phyloP scores from a whole-genome alignment of 2,329 filamentous ascomycete genomes.

The Stemphylium lycopersici region DNA sequence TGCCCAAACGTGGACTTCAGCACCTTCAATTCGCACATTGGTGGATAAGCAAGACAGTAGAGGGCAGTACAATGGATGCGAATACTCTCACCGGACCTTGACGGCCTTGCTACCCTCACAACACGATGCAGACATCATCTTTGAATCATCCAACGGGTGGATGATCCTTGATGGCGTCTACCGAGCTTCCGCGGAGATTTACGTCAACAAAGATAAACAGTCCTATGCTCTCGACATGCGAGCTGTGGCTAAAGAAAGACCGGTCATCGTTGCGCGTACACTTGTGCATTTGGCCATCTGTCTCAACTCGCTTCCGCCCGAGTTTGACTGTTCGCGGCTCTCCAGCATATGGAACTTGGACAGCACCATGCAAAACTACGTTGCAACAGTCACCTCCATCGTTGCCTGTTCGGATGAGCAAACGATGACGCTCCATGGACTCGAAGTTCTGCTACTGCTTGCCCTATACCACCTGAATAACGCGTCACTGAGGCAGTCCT shows the following conservation, averaged over 20 bases:
- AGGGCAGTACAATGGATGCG: slow-evolving; percentile 11
- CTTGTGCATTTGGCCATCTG: slow-evolving; percentile 44
- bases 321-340: slow-evolving; percentile 37
- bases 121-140: slow-evolving; percentile 45
- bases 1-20: slow-evolving; percentile 39
- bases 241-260: slow-evolving; percentile 34
- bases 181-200: slow-evolving; percentile 37
- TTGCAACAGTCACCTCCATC: slow-evolving; percentile 37
- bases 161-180: slow-evolving; percentile 41
- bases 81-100: slow-evolving; percentile 31
- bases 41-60: slow-evolving; percentile 22
- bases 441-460: slow-evolving; percentile 43
- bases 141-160: slow-evolving; percentile 46
- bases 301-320: slow-evolving; percentile 41
- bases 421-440: slow-evolving; percentile 44
- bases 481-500: slow-evolving; percentile 41
- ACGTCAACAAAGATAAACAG: slow-evolving; percentile 37
- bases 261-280: slow-evolving; percentile 43
- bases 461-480: slow-evolving; percentile 39
- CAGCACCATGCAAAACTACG: slow-evolving; percentile 41
- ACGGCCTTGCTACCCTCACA: slow-evolving; percentile 42
- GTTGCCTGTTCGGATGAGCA: slow-evolving; percentile 42
- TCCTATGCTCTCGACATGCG: slow-evolving; percentile 44
- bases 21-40: slow-evolving; percentile 36
- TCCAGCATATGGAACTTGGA: slow-evolving; percentile 42